Percentiles rank a stretch among this genome's conserved stretches.
Conservation (phyloP, 495 filamentous ascomycete species). For the Xylaria castorea region DNA sequence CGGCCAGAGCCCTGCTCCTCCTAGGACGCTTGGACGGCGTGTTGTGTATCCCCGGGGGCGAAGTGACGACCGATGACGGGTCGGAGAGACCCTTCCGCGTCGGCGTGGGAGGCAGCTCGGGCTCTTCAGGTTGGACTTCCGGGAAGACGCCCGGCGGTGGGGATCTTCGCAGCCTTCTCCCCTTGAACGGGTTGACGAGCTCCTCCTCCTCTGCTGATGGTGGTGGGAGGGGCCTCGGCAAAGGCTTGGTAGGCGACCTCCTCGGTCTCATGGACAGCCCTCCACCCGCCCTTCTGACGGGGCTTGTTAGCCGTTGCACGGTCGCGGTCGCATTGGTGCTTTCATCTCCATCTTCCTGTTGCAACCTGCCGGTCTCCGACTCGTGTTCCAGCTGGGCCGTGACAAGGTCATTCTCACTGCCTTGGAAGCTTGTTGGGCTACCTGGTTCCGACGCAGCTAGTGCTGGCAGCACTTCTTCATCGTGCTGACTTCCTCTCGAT, state of each 20-base stretch:
- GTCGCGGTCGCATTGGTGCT: neutral
- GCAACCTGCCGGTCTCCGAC: conserved; percentile 1
- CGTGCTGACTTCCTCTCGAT: conserved; percentile 42
- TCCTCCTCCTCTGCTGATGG: conserved; percentile 54
- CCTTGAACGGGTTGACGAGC: conserved; percentile 49
- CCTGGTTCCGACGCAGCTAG: conserved; percentile 33
- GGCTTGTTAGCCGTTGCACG: conserved; percentile 25
- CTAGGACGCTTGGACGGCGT: conserved; percentile 55
- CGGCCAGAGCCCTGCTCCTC: conserved; percentile 47
- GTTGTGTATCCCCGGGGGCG: conserved; percentile 60
- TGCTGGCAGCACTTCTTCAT: conserved; percentile 30
- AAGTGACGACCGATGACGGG: conserved; percentile 55
- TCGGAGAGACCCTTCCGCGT: conserved; percentile 64
- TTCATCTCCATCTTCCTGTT: neutral
- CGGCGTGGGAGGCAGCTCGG: conserved; percentile 74
- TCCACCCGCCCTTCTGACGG: conserved; percentile 31
- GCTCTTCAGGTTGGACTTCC: conserved; percentile 54
- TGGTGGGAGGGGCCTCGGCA: conserved; percentile 48
- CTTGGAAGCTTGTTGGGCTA: conserved; percentile 11
- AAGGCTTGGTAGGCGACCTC: conserved; percentile 43
- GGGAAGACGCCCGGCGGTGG: conserved; percentile 50
- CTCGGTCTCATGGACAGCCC: conserved; percentile 36
- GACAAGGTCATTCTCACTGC: conserved; percentile 8
- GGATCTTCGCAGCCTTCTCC: conserved; percentile 42
- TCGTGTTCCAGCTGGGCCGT: conserved; percentile 7